phyloP scores from a whole-genome alignment of 345 rosid species.

The Brassica napus region DNA sequence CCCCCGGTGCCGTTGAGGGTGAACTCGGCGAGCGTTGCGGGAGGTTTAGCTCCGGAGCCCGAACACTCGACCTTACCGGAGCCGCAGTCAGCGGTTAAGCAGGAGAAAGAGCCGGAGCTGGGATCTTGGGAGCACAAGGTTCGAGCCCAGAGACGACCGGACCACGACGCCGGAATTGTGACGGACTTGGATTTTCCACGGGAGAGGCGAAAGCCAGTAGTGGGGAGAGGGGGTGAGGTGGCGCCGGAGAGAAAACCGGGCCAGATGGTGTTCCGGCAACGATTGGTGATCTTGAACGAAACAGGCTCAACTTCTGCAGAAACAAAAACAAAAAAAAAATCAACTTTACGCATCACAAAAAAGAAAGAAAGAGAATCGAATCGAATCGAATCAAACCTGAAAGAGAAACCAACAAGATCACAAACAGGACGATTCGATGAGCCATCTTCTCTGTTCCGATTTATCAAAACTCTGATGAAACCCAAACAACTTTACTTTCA shows the following conservation, averaged over 20 bases:
- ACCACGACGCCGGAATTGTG: constrained; percentile 63
- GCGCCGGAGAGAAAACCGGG: constrained; percentile 90
- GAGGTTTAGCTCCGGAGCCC: constrained; percentile 75
- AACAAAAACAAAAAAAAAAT: too few species aligned
- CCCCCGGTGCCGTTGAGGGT: constrained; percentile 74
- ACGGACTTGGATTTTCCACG: constrained; percentile 64
- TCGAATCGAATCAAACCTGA: constrained; percentile 43
- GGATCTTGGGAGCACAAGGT: constrained; percentile 53
- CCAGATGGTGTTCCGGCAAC: constrained; percentile 77
- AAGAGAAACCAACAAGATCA: constrained; percentile 26
- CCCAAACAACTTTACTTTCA: constrained; percentile 41
- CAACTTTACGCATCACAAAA: not conserved
- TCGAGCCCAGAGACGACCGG: constrained; percentile 90
- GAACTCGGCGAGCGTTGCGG: constrained; percentile 90
- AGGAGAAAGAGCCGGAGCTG: constrained; percentile 49
- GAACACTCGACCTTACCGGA: constrained; percentile 65
- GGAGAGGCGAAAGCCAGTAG: constrained; percentile 72
- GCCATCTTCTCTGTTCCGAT: constrained; percentile 28
- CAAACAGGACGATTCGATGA: constrained; percentile 32
- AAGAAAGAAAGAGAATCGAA: not conserved
- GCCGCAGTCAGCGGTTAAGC: constrained; percentile 82
- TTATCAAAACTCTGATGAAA: not conserved
- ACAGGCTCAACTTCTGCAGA: constrained; percentile 46
- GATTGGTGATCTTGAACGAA: constrained; percentile 70
- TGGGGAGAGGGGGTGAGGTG: constrained; percentile 58